These are phyloP conservation scores for Lanmaoa pseudosensibilis DNA, from an alignment of 768 basidiomycete genomes.

Conservation along the genomic window DNA sequence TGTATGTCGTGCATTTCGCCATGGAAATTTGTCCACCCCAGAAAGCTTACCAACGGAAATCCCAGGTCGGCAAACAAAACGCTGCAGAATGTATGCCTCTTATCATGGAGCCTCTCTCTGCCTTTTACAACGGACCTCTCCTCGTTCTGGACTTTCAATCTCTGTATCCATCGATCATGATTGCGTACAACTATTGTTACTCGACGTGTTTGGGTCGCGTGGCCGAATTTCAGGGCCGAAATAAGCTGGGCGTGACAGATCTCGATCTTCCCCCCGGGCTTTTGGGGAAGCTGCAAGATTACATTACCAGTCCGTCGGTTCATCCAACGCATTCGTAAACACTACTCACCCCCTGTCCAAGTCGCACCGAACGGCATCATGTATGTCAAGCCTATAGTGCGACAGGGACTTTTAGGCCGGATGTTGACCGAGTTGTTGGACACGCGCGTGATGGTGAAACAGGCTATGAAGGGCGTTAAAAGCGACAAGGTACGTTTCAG, in stretches of 20 bases:
- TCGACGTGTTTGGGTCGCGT: slow-evolving; percentile 94
- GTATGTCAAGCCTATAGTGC: slow-evolving; percentile 83
- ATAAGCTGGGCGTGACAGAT: slow-evolving; percentile 85
- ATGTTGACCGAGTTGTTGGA: slow-evolving; percentile 94
- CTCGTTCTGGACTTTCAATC: slow-evolving; percentile 96
- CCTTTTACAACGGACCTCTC: slow-evolving; percentile 90
- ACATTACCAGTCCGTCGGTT: slow-evolving; percentile 64
- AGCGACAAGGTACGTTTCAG: slow-evolving; percentile 86
- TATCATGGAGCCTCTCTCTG: slow-evolving; percentile 92
- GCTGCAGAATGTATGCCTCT: slow-evolving; percentile 95
- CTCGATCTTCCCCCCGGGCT: slow-evolving; percentile 66
- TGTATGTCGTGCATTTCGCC: slow-evolving; percentile 43
- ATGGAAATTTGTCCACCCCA: background rate
- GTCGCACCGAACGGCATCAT: slow-evolving; percentile 96
- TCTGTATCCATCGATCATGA: slow-evolving; percentile 97
- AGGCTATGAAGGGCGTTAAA: slow-evolving; percentile 84
- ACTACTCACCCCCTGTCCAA: slow-evolving; percentile 29
- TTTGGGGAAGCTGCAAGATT: slow-evolving; percentile 66
- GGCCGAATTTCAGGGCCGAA: slow-evolving; percentile 79
- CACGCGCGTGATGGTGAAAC: slow-evolving; percentile 97
- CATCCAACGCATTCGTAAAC: background rate
- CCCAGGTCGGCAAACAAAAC: slow-evolving; percentile 91
- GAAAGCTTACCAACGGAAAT: background rate
- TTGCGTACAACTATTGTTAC: slow-evolving; percentile 96
- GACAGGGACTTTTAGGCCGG: slow-evolving; percentile 81